Conservation (phyloP, 148 eudicot genomes). For the Polygonum maritimum region DNA sequence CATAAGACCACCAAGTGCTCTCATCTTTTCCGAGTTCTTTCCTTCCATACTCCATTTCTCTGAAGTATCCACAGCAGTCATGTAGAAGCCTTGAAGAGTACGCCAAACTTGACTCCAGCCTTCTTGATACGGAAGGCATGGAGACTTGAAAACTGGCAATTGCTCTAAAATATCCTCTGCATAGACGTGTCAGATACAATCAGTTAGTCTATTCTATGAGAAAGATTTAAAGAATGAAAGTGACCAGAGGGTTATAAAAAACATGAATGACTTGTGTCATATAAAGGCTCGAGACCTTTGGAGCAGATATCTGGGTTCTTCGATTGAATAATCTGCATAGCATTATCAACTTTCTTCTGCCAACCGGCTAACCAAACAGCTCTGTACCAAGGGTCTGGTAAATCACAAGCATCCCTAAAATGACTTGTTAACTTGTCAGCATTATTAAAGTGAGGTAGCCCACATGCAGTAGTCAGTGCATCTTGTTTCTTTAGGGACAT, state of each 20-base stretch:
- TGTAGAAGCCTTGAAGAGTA: conserved; percentile 41
- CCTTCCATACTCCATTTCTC: conserved; percentile 70
- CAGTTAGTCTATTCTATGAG: background rate
- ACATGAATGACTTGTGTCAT: background rate
- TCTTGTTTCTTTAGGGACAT: conserved; percentile 27
- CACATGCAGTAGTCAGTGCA: conserved; percentile 30
- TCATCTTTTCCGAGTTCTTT: conserved; percentile 55
- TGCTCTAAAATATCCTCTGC: conserved; percentile 18
- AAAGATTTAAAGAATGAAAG: background rate
- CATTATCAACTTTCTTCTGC: conserved; percentile 34
- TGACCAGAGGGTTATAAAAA: background rate
- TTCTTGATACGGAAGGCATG: conserved; percentile 34
- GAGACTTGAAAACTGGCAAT: conserved; percentile 23
- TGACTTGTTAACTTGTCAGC: conserved; percentile 33
- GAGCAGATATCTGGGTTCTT: conserved; percentile 13
- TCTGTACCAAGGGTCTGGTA: conserved; percentile 26
- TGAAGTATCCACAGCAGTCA: conserved; percentile 47
- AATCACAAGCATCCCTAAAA: conserved; percentile 1
- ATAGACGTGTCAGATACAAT: background rate
- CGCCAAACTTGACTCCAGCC: conserved; percentile 42
- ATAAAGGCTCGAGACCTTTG: conserved; percentile 15
- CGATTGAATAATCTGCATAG: conserved; percentile 23
- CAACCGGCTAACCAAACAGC: conserved; percentile 51
- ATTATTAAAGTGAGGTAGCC: conserved; percentile 27
- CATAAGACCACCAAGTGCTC: conserved; percentile 58